These are phyloP conservation scores for Pseudogymnoascus sp. DNA, from an alignment of 2,329 filamentous ascomycete species.

Conservation along the genomic window DNA sequence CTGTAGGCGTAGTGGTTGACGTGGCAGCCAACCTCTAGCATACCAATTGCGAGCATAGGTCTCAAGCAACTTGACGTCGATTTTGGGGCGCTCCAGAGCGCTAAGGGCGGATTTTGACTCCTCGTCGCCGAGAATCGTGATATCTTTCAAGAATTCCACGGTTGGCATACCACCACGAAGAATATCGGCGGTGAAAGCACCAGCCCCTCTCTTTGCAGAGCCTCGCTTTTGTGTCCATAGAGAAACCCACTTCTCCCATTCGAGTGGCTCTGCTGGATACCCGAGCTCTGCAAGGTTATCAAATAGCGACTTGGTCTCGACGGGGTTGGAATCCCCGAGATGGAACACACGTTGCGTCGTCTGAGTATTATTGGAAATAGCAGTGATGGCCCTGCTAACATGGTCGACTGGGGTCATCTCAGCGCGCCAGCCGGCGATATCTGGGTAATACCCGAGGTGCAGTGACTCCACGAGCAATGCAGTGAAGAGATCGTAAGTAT, in stretches of 20 bases:
- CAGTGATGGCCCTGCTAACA: slow-evolving; percentile 66
- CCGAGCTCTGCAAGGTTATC: slow-evolving; percentile 57
- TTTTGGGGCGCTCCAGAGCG: slow-evolving; percentile 56
- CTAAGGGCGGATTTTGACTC: slow-evolving; percentile 55
- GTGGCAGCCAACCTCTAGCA: slow-evolving; percentile 67
- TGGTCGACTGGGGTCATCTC: slow-evolving; percentile 85
- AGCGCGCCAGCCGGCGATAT: slow-evolving; percentile 67
- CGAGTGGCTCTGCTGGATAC: slow-evolving; percentile 59
- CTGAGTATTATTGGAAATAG: slow-evolving; percentile 57
- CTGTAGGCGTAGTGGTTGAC: slow-evolving; percentile 47
- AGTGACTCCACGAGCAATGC: slow-evolving; percentile 72
- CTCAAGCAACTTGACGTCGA: slow-evolving; percentile 63
- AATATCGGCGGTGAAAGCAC: slow-evolving; percentile 70
- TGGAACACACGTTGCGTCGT: slow-evolving; percentile 63
- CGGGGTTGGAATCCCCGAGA: slow-evolving; percentile 64
- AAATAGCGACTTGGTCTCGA: slow-evolving; percentile 61
- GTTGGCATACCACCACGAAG: slow-evolving; percentile 75
- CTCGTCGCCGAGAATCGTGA: slow-evolving; percentile 67
- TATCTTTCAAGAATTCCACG: slow-evolving; percentile 61
- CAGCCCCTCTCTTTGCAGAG: slow-evolving; percentile 56
- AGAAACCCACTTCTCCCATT: slow-evolving; percentile 67
- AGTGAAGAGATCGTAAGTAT: slow-evolving; percentile 70
- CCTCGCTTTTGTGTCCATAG: slow-evolving; percentile 67
- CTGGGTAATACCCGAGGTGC: slow-evolving; percentile 61
- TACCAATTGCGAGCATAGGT: slow-evolving; percentile 77